phyloP scores from a whole-genome alignment of 441 rosid genomes.

The Syzygium malaccense region DNA sequence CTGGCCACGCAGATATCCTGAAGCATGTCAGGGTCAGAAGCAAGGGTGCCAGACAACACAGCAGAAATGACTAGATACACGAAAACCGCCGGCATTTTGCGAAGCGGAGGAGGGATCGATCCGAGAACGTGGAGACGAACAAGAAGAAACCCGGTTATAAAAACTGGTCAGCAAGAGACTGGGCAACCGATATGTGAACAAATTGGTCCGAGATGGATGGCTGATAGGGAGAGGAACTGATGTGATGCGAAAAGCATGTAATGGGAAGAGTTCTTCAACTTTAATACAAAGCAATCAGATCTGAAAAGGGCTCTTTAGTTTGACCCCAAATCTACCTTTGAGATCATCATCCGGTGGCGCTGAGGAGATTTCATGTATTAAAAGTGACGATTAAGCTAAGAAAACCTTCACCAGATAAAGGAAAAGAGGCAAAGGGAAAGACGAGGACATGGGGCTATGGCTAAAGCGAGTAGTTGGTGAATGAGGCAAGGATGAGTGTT shows the following conservation, averaged over 20 bases:
- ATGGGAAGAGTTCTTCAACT: constrained; percentile 16
- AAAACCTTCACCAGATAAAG: not conserved
- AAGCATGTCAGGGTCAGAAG: constrained; percentile 67
- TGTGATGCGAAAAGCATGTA: constrained; percentile 10
- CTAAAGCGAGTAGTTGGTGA: not conserved
- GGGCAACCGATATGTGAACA: not conserved
- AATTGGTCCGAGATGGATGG: not conserved
- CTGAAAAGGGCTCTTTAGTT: not conserved
- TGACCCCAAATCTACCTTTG: not conserved
- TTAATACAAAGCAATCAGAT: constrained; percentile 33
- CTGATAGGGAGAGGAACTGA: constrained; percentile 5
- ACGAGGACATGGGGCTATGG: not conserved
- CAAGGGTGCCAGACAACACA: constrained; percentile 17
- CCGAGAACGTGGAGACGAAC: not conserved
- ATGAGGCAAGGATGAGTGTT: not conserved
- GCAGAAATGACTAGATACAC: constrained; percentile 20
- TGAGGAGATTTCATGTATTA: not conserved
- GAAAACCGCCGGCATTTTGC: constrained; percentile 21
- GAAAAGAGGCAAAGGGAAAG: not conserved
- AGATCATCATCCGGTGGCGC: not conserved
- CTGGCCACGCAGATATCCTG: constrained; percentile 82
- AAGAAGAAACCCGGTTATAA: not conserved
- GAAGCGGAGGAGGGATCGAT: not conserved
- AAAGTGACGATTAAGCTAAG: not conserved
- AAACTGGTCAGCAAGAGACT: not conserved